Evolutionary conservation across 371 early-diverging fungal genomes (phyloP).

Genomic region (Basidiobolus meristosporus): DNA sequence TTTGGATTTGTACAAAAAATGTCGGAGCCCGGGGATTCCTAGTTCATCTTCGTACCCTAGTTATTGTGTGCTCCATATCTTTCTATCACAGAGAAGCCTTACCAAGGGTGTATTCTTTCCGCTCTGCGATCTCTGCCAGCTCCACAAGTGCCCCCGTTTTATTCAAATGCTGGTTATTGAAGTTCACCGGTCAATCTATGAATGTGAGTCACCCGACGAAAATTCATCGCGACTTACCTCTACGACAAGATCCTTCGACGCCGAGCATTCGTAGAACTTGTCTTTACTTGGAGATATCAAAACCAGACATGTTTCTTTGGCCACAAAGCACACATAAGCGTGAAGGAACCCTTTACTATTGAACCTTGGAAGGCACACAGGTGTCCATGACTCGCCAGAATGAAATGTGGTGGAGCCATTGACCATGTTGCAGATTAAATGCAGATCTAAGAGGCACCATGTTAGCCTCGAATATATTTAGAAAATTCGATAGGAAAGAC

Average conservation of each 20-base stretch:
- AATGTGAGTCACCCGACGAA: background rate
- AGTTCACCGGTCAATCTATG: constrained; percentile 3
- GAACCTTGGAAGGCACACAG: constrained; percentile 86
- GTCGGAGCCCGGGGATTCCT: constrained; percentile 44
- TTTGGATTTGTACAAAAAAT: constrained; percentile 57
- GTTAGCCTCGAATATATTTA: constrained; percentile 1
- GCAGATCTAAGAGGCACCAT: constrained; percentile 32
- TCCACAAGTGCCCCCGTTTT: background rate
- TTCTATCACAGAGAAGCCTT: background rate
- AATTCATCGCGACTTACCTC: constrained; percentile 15
- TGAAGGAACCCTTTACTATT: constrained; percentile 75
- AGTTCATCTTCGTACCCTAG: constrained; percentile 21
- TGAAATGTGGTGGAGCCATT: constrained; percentile 49
- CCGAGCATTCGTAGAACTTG: constrained; percentile 60
- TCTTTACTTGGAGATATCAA: constrained; percentile 65
- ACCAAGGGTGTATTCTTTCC: background rate
- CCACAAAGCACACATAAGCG: constrained; percentile 68
- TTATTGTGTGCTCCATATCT: background rate
- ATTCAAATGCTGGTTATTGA: constrained; percentile 4
- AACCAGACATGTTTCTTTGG: constrained; percentile 41
- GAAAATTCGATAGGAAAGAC: background rate
- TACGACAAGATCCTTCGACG: constrained; percentile 40
- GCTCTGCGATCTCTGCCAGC: background rate
- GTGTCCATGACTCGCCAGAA: constrained; percentile 78
- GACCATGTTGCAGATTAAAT: constrained; percentile 66